These are phyloP conservation scores for Parsonsia alboflavescens DNA, from an alignment of 257 asterid genomes.

Conservation along the genomic window DNA sequence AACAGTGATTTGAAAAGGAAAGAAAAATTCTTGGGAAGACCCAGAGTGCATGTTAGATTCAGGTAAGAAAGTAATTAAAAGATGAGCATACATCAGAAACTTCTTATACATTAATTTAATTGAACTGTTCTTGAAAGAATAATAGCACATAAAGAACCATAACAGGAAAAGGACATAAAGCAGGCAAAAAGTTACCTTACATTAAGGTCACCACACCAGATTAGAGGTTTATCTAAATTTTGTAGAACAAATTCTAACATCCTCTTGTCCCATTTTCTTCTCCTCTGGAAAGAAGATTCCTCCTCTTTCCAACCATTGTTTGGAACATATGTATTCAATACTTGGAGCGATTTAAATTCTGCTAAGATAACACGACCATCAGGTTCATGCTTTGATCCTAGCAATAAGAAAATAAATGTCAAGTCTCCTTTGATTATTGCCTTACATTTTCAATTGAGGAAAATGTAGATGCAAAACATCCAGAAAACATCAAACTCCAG, in stretches of 20 bases:
- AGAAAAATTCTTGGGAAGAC: background rate
- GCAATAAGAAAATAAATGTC: conserved; percentile 11
- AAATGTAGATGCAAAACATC: background rate
- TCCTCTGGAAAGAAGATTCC: conserved; percentile 77
- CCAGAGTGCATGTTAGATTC: background rate
- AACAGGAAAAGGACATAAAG: conserved; percentile 9
- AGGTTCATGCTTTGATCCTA: conserved; percentile 82
- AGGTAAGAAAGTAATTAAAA: background rate
- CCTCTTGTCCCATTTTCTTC: conserved; percentile 99
- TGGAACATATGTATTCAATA: conserved; percentile 81
- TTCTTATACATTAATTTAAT: background rate
- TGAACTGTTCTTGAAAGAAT: background rate
- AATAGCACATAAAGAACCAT: background rate
- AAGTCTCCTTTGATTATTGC: conserved; percentile 12
- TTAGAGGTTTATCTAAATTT: conserved; percentile 77
- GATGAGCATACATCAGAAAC: background rate
- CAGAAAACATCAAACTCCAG: background rate
- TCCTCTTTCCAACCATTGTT: conserved; percentile 98
- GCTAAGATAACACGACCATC: conserved; percentile 91
- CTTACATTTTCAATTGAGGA: conserved; percentile 7
- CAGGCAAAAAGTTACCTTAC: conserved; percentile 54
- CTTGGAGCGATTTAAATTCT: conserved; percentile 75
- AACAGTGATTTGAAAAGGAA: background rate
- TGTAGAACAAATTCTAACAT: conserved; percentile 64
- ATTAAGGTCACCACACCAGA: conserved; percentile 97